phyloP scores from a whole-genome alignment of 2,329 filamentous ascomycete genomes.

The Stachybotrys chartarum region DNA sequence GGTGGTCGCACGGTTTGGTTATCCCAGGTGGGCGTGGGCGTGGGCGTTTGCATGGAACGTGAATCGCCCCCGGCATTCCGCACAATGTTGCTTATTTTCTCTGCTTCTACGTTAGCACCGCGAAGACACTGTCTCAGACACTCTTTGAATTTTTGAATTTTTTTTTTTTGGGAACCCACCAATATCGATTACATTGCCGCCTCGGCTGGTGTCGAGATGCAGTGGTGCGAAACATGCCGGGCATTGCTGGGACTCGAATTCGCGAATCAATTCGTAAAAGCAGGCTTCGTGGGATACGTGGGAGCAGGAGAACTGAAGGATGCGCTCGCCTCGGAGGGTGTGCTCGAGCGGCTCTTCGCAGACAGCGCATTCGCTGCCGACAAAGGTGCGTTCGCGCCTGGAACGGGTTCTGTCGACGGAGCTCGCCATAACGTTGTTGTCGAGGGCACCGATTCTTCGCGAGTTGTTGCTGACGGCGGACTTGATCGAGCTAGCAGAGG shows the following conservation, averaged over 20 bases:
- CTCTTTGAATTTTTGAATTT: conserved; percentile 9
- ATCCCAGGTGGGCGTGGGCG: conserved; percentile 65
- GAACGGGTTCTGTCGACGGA: conserved; percentile 65
- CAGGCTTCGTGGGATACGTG: conserved; percentile 97
- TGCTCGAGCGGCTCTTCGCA: conserved; percentile 97
- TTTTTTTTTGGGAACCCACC: conserved; percentile 43
- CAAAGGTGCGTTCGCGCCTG: conserved; percentile 86
- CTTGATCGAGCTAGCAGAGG: conserved; percentile 23
- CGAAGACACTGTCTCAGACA: neutral
- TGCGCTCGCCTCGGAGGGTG: conserved; percentile 85
- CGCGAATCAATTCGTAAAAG: conserved; percentile 97
- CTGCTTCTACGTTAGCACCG: conserved; percentile 35
- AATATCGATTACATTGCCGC: conserved; percentile 86
- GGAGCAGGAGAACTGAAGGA: conserved; percentile 92
- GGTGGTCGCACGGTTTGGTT: conserved; percentile 47
- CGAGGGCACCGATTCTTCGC: conserved; percentile 27
- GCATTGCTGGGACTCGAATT: conserved; percentile 89
- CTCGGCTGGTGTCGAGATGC: conserved; percentile 84
- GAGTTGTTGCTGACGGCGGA: conserved; percentile 22
- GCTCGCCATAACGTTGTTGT: conserved; percentile 37
- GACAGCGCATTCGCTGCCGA: conserved; percentile 89
- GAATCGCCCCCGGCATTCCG: conserved; percentile 66
- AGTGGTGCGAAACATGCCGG: conserved; percentile 89
- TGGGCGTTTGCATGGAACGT: conserved; percentile 43
- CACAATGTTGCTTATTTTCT: conserved; percentile 92